Evolutionary conservation across 345 rosid genomes (phyloP).

Genomic region (Salix viminalis): DNA sequence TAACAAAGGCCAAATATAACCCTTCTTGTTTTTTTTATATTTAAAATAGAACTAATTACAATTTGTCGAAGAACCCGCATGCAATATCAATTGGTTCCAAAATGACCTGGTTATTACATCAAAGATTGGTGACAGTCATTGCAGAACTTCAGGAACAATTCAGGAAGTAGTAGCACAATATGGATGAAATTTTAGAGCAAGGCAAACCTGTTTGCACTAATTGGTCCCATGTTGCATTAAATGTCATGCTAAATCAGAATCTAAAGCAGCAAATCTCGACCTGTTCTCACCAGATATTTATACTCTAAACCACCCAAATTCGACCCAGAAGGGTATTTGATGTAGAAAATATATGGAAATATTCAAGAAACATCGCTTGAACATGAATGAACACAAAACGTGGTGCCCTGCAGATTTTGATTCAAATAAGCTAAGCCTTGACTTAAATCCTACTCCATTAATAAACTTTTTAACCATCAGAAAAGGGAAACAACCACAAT

Average conservation of each 20-base stretch:
- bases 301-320: neutral
- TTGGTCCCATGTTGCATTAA: no score
- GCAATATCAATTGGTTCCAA: neutral
- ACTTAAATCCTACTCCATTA: no score
- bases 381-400: no score
- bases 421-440: no score
- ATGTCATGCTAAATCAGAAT: neutral
- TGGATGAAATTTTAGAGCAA: neutral
- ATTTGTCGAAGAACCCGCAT: neutral
- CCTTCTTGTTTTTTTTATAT: neutral
- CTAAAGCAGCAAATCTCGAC: neutral
- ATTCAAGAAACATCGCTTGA: no score
- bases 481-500: no score
- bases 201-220: neutral
- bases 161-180: neutral
- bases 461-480: no score
- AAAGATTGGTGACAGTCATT: neutral
- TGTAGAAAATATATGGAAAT: neutral
- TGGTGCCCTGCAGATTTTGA: no score
- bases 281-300: neutral
- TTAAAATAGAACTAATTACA: neutral
- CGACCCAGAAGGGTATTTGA: no score
- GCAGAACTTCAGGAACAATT: neutral
- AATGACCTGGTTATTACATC: neutral
- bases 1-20: no score